phyloP scores from a whole-genome alignment of 2,329 filamentous ascomycete genomes.

The Catunica adiposa region DNA sequence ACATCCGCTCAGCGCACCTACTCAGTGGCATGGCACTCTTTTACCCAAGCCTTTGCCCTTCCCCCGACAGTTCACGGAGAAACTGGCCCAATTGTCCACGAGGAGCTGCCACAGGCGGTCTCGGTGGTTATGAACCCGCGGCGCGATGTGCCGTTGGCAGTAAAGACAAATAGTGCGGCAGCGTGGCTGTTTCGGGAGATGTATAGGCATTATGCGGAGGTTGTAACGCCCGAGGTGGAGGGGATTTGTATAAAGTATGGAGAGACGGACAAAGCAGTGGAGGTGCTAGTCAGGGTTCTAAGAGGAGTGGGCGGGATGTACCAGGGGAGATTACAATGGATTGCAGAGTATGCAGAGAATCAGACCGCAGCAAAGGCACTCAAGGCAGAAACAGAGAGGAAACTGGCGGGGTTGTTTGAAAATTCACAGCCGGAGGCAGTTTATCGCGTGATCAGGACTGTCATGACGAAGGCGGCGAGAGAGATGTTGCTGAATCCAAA shows the following conservation, averaged over 20 bases:
- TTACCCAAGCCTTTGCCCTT: conserved; percentile 40
- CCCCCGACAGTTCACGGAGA: conserved; percentile 35
- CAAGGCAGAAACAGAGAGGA: not conserved
- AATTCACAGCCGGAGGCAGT: conserved; percentile 1
- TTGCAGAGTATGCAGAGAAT: not conserved
- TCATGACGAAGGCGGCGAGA: not conserved
- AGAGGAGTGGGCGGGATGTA: not conserved
- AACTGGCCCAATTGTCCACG: conserved; percentile 37
- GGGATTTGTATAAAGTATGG: not conserved
- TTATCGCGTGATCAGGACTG: not conserved
- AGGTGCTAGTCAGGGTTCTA: not conserved
- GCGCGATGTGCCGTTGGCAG: conserved; percentile 30
- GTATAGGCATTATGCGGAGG: conserved; percentile 41
- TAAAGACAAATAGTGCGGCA: conserved; percentile 38
- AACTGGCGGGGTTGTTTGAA: not conserved
- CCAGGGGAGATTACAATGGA: not conserved
- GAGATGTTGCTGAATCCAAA: not conserved
- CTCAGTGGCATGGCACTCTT: conserved; percentile 46
- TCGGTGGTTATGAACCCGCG: conserved; percentile 35
- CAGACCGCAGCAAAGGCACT: not conserved
- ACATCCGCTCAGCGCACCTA: conserved; percentile 37
- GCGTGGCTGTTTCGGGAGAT: conserved; percentile 46
- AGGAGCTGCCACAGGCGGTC: conserved; percentile 35
- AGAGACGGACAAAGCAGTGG: not conserved
- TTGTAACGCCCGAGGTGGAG: conserved; percentile 41